Evolutionary conservation across 2,329 filamentous ascomycete genomes (phyloP), one percentile per base, ranked within the genome.

Genomic region (Dothideomycetes sp.): DNA sequence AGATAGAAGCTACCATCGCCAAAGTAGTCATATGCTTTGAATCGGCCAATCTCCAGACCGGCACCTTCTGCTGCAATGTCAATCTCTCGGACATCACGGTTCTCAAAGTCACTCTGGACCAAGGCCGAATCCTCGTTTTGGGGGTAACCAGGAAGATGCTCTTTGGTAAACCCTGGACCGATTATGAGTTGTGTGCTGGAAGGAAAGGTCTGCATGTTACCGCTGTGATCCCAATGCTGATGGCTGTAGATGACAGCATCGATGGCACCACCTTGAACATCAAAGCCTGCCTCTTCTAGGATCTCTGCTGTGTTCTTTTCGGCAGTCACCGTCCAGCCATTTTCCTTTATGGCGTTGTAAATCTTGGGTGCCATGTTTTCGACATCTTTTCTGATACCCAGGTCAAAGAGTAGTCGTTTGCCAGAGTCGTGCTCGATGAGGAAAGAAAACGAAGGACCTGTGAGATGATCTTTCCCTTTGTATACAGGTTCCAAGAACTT

Each of bases 1-100:
- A 77, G 59, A 50, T 74, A 76, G 47, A 78, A 73, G 16, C 59
- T 65, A 1, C 72, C 73, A 49, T 78, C 73, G 3, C 65, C 65
- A 41, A 75, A 77, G 49, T 67, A 76, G 50, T 78, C 73, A 18
- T 60, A 55, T 2, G 69, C 69, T 22, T 59, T 49, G 49, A 71
- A 71, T 7, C 61, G 51, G 1, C 67, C 69, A 15, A 72, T 65
- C 44, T 63, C 60, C 3, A 67, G 42, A 4, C 48, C 53, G n/a
- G 49, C 47, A 17, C 52, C 46, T 29, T 57, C 50, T 28, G 59
- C 56, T n/a, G 54, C 45, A 24, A 67, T 58, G 28, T 49, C 41
- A 7, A 64, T 50, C 41, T 64, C 60, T 4, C 50, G 47, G 1
- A 67, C 49, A 18, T 62, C 47, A 29, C 68, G 56, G 4, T 53